A percentile compares a stretch with the other conserved stretches of the same genome.
Conservation (phyloP, 2,329 filamentous ascomycete species). For the Fusarium bulbicola region DNA sequence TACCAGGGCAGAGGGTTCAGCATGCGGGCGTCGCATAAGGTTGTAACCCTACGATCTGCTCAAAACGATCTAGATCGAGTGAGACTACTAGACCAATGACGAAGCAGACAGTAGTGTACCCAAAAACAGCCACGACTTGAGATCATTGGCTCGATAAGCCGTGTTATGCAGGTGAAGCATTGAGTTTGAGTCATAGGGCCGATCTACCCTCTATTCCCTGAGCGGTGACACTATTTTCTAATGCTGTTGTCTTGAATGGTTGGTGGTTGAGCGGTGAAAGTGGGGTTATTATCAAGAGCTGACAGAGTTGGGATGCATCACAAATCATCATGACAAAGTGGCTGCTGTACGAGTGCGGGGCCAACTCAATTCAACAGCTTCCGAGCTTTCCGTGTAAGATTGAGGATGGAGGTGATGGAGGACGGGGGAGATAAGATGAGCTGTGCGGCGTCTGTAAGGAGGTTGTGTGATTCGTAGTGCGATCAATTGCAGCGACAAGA, state of each 20-base stretch:
- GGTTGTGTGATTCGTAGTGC: too few species aligned
- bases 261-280: not conserved
- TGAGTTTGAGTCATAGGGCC: not conserved
- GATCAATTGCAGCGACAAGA: not conserved
- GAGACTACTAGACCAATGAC: slow-evolving; percentile 8
- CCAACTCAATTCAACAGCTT: not conserved
- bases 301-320: not conserved
- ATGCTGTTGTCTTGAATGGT: not conserved
- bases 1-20: not conserved
- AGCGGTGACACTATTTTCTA: not conserved
- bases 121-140: not conserved
- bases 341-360: slow-evolving; percentile 7
- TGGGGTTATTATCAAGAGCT: not conserved
- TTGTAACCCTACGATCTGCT: not conserved
- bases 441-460: not conserved
- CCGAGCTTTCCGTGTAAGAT: not conserved
- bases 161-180: not conserved
- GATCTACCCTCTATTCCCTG: not conserved
- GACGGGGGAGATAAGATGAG: not conserved
- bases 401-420: not conserved
- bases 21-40: not conserved
- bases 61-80: not conserved
- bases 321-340: slow-evolving; percentile 22
- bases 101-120: not conserved
- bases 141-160: slow-evolving; percentile 6